These are phyloP conservation scores for Euphorbia corollata DNA, from an alignment of 441 rosid genomes.

Conservation along the genomic window DNA sequence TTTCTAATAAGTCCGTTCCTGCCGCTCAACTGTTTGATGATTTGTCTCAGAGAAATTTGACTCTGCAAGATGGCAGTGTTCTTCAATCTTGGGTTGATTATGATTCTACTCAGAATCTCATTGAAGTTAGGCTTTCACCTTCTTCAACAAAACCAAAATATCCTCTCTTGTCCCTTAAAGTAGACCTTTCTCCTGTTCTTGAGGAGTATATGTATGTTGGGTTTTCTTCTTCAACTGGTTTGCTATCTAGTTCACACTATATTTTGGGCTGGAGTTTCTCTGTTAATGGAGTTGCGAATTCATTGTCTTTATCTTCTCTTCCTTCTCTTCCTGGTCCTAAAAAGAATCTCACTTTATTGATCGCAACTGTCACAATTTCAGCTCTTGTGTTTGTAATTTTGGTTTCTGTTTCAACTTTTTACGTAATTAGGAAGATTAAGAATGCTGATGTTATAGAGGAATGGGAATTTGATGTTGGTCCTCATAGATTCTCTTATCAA, in stretches of 20 bases:
- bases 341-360: conserved; percentile 26
- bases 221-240: conserved; percentile 76
- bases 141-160: conserved; percentile 48
- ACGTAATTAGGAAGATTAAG: conserved; percentile 33
- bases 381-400: conserved; percentile 27
- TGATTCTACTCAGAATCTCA: conserved; percentile 39
- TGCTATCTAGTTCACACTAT: conserved; percentile 66
- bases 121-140: conserved; percentile 60
- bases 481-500: conserved; percentile 58
- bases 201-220: conserved; percentile 66
- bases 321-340: conserved; percentile 43
- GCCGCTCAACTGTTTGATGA: conserved; percentile 43
- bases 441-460: conserved; percentile 51
- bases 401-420: conserved; percentile 27
- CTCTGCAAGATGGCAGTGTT: conserved; percentile 41
- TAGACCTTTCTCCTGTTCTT: conserved; percentile 46
- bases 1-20: conserved; percentile 46
- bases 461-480: conserved; percentile 77
- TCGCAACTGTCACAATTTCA: conserved; percentile 36
- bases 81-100: conserved; percentile 81
- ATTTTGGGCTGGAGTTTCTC: conserved; percentile 76
- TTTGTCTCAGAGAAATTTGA: conserved; percentile 29
- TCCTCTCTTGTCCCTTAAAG: conserved; percentile 44
- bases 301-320: conserved; percentile 44
- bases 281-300: conserved; percentile 50